A percentile compares a stretch with the other conserved stretches of the same genome.
Evolutionary conservation across 169 alveolate species (phyloP).

Genomic region (Plasmodium reichenowi): DNA sequence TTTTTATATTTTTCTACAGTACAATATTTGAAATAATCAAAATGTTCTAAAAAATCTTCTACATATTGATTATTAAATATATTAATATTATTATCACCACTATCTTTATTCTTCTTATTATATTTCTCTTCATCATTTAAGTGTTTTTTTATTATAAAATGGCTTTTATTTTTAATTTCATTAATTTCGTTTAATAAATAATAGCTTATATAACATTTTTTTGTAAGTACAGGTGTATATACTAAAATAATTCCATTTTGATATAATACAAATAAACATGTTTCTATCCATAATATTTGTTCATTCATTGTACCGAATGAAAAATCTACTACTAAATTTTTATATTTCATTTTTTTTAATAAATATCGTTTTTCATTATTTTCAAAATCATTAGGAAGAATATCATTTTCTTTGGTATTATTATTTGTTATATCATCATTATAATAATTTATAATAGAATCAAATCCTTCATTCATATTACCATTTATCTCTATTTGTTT

Average conservation of each 20-base stretch:
- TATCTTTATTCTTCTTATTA: no score
- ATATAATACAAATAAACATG: slow-evolving; percentile 41
- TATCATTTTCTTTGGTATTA: not conserved
- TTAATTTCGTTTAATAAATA: slow-evolving; percentile 24
- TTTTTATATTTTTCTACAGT: slow-evolving; percentile 19
- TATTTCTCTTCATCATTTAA: no score
- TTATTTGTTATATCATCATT: slow-evolving; percentile 12
- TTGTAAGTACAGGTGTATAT: slow-evolving; percentile 54
- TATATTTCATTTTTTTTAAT: slow-evolving; percentile 31
- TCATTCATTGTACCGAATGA: slow-evolving; percentile 45
- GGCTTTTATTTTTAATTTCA: slow-evolving; percentile 4
- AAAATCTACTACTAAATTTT: slow-evolving; percentile 64
- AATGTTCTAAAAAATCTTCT: slow-evolving; percentile 39
- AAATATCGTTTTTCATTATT: slow-evolving; percentile 8
- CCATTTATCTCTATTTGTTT: no score
- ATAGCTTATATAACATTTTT: slow-evolving; percentile 44
- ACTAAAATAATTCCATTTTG: slow-evolving; percentile 52
- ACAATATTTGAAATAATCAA: slow-evolving; percentile 24
- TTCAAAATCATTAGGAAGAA: not conserved
- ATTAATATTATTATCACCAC: no score
- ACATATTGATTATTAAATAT: slow-evolving; percentile 8
- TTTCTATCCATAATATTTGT: slow-evolving; percentile 57
- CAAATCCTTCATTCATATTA: not conserved
- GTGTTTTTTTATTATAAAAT: not conserved
- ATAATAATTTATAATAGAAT: slow-evolving; percentile 3